phyloP scores from a whole-genome alignment of 73 alveolate species.

The Durusdinium trenchii region DNA sequence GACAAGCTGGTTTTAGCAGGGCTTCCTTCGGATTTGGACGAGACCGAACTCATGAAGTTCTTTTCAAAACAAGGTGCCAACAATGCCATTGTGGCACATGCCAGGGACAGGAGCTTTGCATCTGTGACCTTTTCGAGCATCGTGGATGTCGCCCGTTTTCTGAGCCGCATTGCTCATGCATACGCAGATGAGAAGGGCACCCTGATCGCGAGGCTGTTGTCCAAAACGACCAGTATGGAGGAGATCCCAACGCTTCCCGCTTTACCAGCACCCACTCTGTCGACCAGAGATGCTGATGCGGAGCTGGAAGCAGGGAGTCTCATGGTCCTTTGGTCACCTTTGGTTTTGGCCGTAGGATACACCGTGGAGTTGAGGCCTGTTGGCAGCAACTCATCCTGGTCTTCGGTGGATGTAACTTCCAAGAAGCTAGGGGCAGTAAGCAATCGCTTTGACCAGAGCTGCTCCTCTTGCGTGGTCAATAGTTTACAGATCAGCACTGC shows the following conservation, averaged over 20 bases:
- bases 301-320: conserved; percentile 39
- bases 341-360: conserved; percentile 70
- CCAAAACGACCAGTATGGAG: neutral
- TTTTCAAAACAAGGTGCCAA: conserved; percentile 87
- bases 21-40: conserved; percentile 53
- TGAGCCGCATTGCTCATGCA: conserved; percentile 84
- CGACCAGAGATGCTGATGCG: conserved; percentile 7
- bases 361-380: conserved; percentile 70
- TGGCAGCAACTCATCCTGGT: neutral
- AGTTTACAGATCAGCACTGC: conserved; percentile 44
- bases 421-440: neutral
- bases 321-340: conserved; percentile 71
- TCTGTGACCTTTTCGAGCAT: conserved; percentile 56
- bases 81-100: conserved; percentile 82
- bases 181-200: conserved; percentile 92
- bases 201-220: conserved; percentile 55
- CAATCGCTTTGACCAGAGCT: conserved; percentile 57
- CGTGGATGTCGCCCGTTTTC: conserved; percentile 54
- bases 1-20: conserved; percentile 89
- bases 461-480: conserved; percentile 73
- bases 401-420: conserved; percentile 73
- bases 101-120: conserved; percentile 47
- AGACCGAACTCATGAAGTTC: conserved; percentile 75
- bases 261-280: conserved; percentile 50
- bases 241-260: conserved; percentile 59